A percentile compares a stretch with the other conserved stretches of the same genome.
phyloP scores from a whole-genome alignment of 1,284 basidiomycete genomes.

The Malassezia nana region DNA sequence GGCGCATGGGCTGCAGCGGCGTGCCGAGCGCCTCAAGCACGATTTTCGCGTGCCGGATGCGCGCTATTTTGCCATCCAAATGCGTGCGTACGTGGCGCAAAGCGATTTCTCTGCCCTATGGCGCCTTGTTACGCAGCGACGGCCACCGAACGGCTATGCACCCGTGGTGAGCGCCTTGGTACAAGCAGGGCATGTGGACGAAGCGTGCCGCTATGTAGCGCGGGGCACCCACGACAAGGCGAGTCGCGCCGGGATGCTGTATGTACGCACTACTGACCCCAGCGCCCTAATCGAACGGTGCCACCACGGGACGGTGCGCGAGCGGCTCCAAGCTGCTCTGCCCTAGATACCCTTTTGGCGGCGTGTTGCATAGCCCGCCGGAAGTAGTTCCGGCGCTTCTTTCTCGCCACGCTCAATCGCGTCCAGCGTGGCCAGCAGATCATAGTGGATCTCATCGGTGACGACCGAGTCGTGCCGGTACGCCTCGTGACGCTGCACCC shows the following conservation, averaged over 20 bases:
- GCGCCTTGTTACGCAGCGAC: constrained; percentile 49
- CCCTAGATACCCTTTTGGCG: neutral
- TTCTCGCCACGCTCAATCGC: constrained; percentile 56
- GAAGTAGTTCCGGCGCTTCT: constrained; percentile 43
- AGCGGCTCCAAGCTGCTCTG: constrained; percentile 3
- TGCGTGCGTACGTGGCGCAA: constrained; percentile 26
- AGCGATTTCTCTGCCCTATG: constrained; percentile 34
- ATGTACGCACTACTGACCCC: neutral
- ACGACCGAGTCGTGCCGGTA: constrained; percentile 89
- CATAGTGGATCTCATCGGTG: constrained; percentile 82
- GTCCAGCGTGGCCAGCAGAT: constrained; percentile 61
- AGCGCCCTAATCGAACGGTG: constrained; percentile 13
- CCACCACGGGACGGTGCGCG: neutral
- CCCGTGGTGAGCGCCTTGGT: constrained; percentile 33
- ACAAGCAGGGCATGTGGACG: constrained; percentile 29
- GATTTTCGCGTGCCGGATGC: constrained; percentile 42
- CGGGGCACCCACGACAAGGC: constrained; percentile 6
- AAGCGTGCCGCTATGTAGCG: constrained; percentile 29
- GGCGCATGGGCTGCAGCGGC: constrained; percentile 28
- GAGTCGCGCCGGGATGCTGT: constrained; percentile 2
- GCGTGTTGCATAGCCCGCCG: constrained; percentile 30
- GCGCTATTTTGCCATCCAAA: constrained; percentile 24
- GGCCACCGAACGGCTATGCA: constrained; percentile 80
- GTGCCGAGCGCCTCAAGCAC: constrained; percentile 38
- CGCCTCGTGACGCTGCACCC: constrained; percentile 74